Evolutionary conservation across 192 early-diverging fungal genomes (phyloP), one percentile per base, ranked within the genome.

Genomic region (Coemansia sp.): DNA sequence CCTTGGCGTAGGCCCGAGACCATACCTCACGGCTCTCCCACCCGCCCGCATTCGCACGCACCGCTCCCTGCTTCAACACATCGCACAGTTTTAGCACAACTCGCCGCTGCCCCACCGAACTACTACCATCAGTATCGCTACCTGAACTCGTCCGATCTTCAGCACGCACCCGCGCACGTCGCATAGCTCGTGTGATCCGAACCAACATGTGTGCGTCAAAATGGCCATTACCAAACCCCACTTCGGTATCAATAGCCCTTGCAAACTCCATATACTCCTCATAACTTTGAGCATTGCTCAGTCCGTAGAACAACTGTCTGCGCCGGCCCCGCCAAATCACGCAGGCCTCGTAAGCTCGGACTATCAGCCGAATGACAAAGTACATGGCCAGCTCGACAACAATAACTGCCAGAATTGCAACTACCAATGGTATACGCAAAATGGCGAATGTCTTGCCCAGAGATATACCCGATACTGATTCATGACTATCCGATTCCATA

Each of bases 1-100:
- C 92, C 7, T 91, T 92, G 8, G 72, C 67, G 61, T 77, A 82
- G 1, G 67, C 57, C 29, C 61, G 75, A 31, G 75, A 66, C 80
- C 80, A 82, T 4, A 71, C 51, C 38, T 65, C 51, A 27, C 60
- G 65, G 60, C 74, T 77, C 36, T 82, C 80, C 75, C 80, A 82
- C n/a, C 80, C 80, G 41, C 80, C 75, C 3, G 73, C 72, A 46
- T 82, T 78, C n/a, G 72, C 76, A 13, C 63, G 62, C 24, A 83
- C 42, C 5, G 73, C 70, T 9, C 77, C 81, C 59, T 75, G 70
- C 18, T 41, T 47, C 27, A 84, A 70, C 38, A 65, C 41, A n/a
- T 74, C 75, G 18, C 75, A 73, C 49, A 82, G 61, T 2, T 47
- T 22, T 13, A 69, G 29, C 12, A 42, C 34, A 4, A 34, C 59